Base-by-base conservation (phyloP, 2,329 filamentous ascomycete genomes). In the Pseudogymnoascus verrucosus region DNA sequence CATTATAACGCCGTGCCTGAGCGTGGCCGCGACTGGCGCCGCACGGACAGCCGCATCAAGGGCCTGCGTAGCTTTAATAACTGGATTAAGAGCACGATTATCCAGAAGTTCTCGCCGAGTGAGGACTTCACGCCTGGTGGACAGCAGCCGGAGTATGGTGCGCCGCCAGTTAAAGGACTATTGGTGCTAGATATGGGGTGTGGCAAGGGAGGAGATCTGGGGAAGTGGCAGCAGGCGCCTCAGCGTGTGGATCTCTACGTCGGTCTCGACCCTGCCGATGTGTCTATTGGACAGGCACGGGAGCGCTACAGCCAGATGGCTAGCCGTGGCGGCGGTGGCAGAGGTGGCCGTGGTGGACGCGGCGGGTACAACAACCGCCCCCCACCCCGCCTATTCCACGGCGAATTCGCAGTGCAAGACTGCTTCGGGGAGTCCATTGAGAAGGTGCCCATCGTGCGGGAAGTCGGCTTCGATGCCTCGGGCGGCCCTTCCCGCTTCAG, bases 1-100 rank as follows among this genome's bases (percentile, higher is more conserved):
- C 93, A 97, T 76, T 99, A 99, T 82, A 99, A 99, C 76, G 88
- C 90, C 39, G 93, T 98, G 0, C 93, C 93, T 0, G 90, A 99
- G 78, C 86, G 93, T 31, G 95, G 95, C 11, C 86, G 93, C 62
- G 92, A 97, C 72, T 99, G 95, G 93, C 86, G 95, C 60, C 91
- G 89, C 74, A 96, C 91, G 5, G 92, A 96, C 71, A 96, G 90
- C 75, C 89, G 90, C 71, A 99, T 99, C 79, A 96, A 96, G 78
- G 95, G 95, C 0, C 79, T 99, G 62, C 86, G 95, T 62, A 91
- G 89, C 69, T 95, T 96, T 80, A 99, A 99, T 79, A 99, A 99
- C 76, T 99, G 95, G 95, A 85, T 99, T 77, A 99, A 99, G 81
- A 96, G 91, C 73, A 93, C 90, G 60, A 85, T 98, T 69, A 98